A percentile compares a stretch with the other conserved stretches of the same genome.
Conservation (phyloP, 2,329 filamentous ascomycete species). For the Cladosporium sp. region DNA sequence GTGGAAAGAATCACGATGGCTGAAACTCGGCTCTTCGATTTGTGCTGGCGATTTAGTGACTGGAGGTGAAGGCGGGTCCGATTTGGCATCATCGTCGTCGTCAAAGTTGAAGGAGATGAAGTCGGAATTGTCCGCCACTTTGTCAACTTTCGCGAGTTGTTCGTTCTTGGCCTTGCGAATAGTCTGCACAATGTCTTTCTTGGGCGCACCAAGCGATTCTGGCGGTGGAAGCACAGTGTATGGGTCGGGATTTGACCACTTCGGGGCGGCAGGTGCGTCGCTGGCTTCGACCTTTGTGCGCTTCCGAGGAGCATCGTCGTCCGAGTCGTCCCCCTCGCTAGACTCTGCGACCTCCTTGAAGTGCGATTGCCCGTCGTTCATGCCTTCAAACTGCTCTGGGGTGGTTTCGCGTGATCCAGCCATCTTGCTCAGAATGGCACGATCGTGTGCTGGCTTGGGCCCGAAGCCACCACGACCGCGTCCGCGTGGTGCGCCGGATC, state of each 20-base stretch:
- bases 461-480: slow-evolving; percentile 20
- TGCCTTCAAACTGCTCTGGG: slow-evolving; percentile 48
- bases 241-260: slow-evolving; percentile 95
- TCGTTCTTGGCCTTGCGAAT: slow-evolving; percentile 85
- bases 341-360: slow-evolving; percentile 47
- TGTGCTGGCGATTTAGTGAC: slow-evolving; percentile 14
- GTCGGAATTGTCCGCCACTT: slow-evolving; percentile 60
- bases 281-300: slow-evolving; percentile 28
- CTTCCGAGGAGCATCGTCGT: slow-evolving; percentile 34
- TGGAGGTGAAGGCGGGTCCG: slow-evolving; percentile 28
- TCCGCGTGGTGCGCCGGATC: slow-evolving; percentile 4
- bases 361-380: slow-evolving; percentile 41
- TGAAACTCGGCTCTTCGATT: slow-evolving; percentile 29
- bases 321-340: slow-evolving; percentile 38
- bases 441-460: slow-evolving; percentile 43
- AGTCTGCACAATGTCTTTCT: slow-evolving; percentile 82
- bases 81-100: slow-evolving; percentile 34
- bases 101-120: slow-evolving; percentile 77
- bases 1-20: slow-evolving; percentile 36
- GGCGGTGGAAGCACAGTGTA: slow-evolving; percentile 84
- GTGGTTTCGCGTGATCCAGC: slow-evolving; percentile 39
- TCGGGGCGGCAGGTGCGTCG: slow-evolving; percentile 51
- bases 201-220: slow-evolving; percentile 71
- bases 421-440: slow-evolving; percentile 44
- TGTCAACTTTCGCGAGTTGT: slow-evolving; percentile 52